Evolutionary conservation across 441 rosid species (phyloP), one percentile per base, ranked within the genome.

Genomic region (Pelargonium myrrhifolium): DNA sequence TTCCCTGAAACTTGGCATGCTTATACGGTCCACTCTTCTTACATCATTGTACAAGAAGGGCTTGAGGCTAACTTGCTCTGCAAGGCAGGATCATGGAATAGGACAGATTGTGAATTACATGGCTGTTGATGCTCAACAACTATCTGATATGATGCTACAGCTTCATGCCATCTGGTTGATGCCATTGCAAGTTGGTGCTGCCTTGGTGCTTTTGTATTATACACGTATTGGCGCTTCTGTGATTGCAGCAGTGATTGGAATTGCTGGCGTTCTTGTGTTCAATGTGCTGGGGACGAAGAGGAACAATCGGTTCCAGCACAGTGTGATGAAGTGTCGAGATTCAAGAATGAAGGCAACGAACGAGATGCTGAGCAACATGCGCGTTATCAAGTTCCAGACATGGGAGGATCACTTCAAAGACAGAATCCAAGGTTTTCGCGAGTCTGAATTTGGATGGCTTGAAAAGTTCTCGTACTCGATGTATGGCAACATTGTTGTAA

Each of bases 71-170:
- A 90, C 94, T 0, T 87, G 86, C 76, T 68, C 72, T 1, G 94
- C 90, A 66, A 83, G 96, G 72, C 84, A 62, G 73, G 82, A 86
- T 15, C 98, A 89, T 72, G 86, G 97, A 20, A 70, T 89, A 0
- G 98, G 96, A 0, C 96, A 90, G 82, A 83, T 93, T 53, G 85
- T 87, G 62, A 90, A 90, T 65, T 93, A 90, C 68, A 87, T 93
- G 12, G 85, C 89, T 0, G 90, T 93, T 18, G 98, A 90, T 75
- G 94, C 92, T 0, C 90, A 93, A 47, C 76, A 97, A 55, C 89
- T 93, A 91, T 96, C 97, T 49, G 98, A 93, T 62, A 86, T 87
- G 68, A 88, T 83, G 21, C 83, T 89, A 89, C 90, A 97, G 97
- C 84, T 90, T 68, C 98, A 93, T 75, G 65, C 79, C 0, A 75